Base-by-base conservation (phyloP, 768 basidiomycete species). In the Boletus pseudopeckii region DNA sequence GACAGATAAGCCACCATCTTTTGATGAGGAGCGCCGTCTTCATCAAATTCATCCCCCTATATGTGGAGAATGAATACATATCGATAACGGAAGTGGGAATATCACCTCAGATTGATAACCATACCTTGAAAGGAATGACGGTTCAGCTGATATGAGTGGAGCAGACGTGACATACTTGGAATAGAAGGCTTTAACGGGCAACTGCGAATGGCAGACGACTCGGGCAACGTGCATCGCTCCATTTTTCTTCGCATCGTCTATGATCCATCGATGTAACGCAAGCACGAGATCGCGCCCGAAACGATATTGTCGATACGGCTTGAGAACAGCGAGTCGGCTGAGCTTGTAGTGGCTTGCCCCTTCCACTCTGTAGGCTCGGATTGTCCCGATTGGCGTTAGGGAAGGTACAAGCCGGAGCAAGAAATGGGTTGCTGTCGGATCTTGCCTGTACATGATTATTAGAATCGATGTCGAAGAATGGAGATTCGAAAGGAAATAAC, bases 11-110 rank as follows among this genome's bases (percentile, higher is more conserved):
- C 71, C 55, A 85, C 77, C 90, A 92, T 90, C 72, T 82, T 85
- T 68, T 92, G 90, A 79, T 93, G 90, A 53, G 88, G 90, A 64
- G 81, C 90, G 32, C 90, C 90, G 52, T 88, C 91, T 72, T 85
- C 88, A 70, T 88, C 86, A 73, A 88, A 90, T 68, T 82, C 80
- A 24, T 78, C 77, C 57, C 85, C 86, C 85, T 90, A 69, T 42
- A 57, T 45, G 53, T 49, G 57, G 55, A 61, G 45, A 57, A 50
- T 67, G 65, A 64, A 57, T 47, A 51, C 54, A 53, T 34, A 65
- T 65, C 53, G 59, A 66, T 64, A 54, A 55, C 26, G 56, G 30
- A 30, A 53, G 45, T 45, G 44, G 39, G 39, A 45, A 50, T 63
- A 78, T 69, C 69, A 87, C 89, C 79, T 87, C 79, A 40, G 80